Evolutionary conservation across 2,329 filamentous ascomycete species (phyloP), one percentile per base, ranked within the genome.

Genomic region (Aspergillus bombycis): DNA sequence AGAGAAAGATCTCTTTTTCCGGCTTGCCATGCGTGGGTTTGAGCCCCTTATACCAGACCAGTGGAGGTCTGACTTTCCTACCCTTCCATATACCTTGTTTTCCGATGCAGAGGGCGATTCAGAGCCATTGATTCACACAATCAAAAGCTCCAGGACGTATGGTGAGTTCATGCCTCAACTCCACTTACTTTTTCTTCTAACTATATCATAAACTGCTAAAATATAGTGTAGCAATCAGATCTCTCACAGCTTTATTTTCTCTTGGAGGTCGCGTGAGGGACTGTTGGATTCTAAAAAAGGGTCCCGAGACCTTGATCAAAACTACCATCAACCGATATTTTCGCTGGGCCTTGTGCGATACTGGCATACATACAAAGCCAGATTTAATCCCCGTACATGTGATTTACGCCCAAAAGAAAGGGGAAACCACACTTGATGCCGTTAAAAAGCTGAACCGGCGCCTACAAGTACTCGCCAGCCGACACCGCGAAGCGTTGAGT

Each of bases 31-130:
- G 75, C 84, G 86, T 48, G 86, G 86, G 19, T 83, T 82, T 58
- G 85, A 88, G 73, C 83, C 86, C 11, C 72, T 88, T 1, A 71
- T 88, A 14, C 84, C 85, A 1, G 71, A 74, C 14, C 76, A 77
- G 64, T 88, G 85, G 85, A 76, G 78, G 52, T 72, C 80, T 57
- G 85, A 88, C 66, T 87, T 87, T 65, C 74, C 76, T 10, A 85
- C 82, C 19, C 71, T 88, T 16, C 86, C 86, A 2, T 77, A 81
- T 10, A 77, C 79, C 10, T 72, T 88, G 1, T 88, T 88, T 73
- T 80, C 81, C 10, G 38, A 66, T 11, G 59, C 55, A 1, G 67
- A 73, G 2, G 73, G 77, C 12, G 67, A 77, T 21, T 74, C 78
- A 48, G 74, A 77, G 23, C 79, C 83, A 0, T 81, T 84, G 64